phyloP scores from a whole-genome alignment of 2,329 filamentous ascomycete genomes.

The Fusarium continuum region DNA sequence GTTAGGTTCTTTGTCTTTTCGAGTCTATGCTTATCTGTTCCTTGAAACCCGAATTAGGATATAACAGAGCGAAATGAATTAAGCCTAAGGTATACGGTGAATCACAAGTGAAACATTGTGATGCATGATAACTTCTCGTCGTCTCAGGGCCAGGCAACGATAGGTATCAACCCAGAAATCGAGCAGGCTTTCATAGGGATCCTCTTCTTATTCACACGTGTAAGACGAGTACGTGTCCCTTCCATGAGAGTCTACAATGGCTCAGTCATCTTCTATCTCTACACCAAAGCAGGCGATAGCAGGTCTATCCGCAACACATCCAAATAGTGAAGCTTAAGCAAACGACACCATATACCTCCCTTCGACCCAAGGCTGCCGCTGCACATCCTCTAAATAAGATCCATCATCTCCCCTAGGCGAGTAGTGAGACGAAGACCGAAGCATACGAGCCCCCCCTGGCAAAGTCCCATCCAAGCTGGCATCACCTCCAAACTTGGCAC shows the following conservation, averaged over 20 bases:
- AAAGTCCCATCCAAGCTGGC: constrained; percentile 51
- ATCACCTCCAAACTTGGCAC: constrained; percentile 46
- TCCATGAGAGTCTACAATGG: not conserved
- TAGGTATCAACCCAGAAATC: not conserved
- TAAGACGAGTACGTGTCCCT: too few species aligned
- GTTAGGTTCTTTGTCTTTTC: not conserved
- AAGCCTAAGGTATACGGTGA: not conserved
- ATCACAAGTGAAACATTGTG: not conserved
- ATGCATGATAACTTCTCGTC: not conserved
- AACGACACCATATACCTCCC: constrained; percentile 29
- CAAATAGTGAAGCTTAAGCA: not conserved
- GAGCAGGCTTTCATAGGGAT: not conserved
- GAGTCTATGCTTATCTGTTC: too few species aligned
- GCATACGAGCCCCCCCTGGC: constrained; percentile 44
- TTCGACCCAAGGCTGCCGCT: constrained; percentile 31
- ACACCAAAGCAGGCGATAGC: not conserved
- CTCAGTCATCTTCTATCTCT: not conserved
- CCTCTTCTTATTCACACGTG: not conserved
- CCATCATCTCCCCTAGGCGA: constrained; percentile 55
- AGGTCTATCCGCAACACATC: not conserved
- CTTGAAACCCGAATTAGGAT: too few species aligned
- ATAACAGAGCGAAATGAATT: too few species aligned
- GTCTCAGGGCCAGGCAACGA: not conserved
- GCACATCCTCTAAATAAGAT: constrained; percentile 45
- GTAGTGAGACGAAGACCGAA: constrained; percentile 48